A percentile compares a stretch with the other conserved stretches of the same genome.
These are phyloP conservation scores for Asterochloris sp. DNA, from an alignment of 139 green algal species.

Conservation along the genomic window DNA sequence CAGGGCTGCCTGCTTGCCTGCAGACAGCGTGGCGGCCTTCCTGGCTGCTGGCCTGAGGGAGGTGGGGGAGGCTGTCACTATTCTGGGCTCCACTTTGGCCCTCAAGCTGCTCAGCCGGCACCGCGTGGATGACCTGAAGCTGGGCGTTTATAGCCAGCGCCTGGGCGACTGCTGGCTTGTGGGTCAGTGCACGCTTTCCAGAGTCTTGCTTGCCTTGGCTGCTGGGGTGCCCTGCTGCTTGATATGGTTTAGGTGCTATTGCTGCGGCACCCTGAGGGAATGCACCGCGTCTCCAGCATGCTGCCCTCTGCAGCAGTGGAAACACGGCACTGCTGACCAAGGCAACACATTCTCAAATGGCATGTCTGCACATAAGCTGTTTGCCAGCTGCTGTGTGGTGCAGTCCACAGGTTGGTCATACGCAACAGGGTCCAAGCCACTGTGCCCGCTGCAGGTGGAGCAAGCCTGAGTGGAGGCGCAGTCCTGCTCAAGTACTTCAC, in stretches of 20 bases:
- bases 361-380: no score
- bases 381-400: no score
- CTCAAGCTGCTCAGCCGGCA: slow-evolving; percentile 85
- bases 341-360: no score
- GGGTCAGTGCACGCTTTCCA: slow-evolving; percentile 18
- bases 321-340: no score
- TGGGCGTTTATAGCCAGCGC: slow-evolving; percentile 91
- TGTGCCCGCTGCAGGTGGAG: slow-evolving; percentile 53
- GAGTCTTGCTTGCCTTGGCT: background rate
- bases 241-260: no score
- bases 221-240: no score
- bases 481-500: slow-evolving; percentile 79
- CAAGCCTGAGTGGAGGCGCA: slow-evolving; percentile 85
- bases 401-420: no score
- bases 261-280: no score
- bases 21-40: slow-evolving; percentile 91
- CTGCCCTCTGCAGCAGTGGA: no score
- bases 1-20: background rate
- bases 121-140: slow-evolving; percentile 77
- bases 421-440: background rate
- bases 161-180: slow-evolving; percentile 85
- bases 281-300: no score
- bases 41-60: slow-evolving; percentile 68
- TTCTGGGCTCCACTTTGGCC: slow-evolving; percentile 86
- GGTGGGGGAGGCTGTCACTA: slow-evolving; percentile 73